Base-by-base conservation (phyloP, 768 basidiomycete genomes). In the Russula foetens region DNA sequence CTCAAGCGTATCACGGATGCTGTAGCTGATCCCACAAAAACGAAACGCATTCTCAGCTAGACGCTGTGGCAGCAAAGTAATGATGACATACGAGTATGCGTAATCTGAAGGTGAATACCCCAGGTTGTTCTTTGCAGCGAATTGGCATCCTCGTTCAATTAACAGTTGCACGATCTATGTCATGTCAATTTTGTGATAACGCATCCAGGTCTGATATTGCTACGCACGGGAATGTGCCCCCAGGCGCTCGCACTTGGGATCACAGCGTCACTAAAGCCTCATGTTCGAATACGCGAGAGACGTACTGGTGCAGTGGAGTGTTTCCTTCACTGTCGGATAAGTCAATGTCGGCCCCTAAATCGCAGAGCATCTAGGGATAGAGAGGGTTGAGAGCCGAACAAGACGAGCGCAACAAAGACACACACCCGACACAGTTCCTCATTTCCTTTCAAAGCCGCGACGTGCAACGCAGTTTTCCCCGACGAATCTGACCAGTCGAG, bases 61-160 rank as follows among this genome's bases (percentile, higher is more conserved):
- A 54, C 15, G 19, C 57, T 19, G 19, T 33, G 23, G 44, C 41
- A 56, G 21, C 14, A n/a, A n/a, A n/a, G 35, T 35, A 12, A 41
- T 15, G 44, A 56, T 47, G 38, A 79, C 86, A 61, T 69, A 90
- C 83, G 89, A 90, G 71, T 91, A 97, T 17, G 94, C 92, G 71
- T 95, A 97, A 74, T 98, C 95, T 0, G 86, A 85, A 11, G 95
- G 87, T 11, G 90, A 91, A 71, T 93, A 97, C 0, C 93, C 93
- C 63, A 91, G 84, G 61, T 93, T 92, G 70, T 98, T 98, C 64
- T 87, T 82, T 23, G 85, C 86, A 28, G 82, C 76, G 70, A 84
- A 91, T 68, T 87, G 86, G 68, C 92, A 95, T 0, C 95, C 93
- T 61, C 90, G 79, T 71, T 94, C 91, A 60, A 98, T 90, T 49